These are phyloP conservation scores for Torulaspora maleeae DNA, from an alignment of 805 yeast genomes.

Conservation along the genomic window DNA sequence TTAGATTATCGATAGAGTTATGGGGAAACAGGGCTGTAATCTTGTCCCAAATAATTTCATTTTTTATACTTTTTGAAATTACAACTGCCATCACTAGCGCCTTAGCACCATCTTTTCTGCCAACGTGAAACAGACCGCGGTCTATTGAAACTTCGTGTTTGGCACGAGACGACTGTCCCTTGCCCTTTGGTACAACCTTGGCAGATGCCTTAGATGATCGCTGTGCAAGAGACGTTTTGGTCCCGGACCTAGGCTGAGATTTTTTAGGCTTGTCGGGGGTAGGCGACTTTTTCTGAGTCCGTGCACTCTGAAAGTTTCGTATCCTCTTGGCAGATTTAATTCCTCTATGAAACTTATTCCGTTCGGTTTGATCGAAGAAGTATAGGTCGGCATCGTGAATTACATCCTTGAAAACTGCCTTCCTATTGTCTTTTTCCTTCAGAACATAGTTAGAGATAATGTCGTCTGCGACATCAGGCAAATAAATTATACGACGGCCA, in stretches of 20 bases:
- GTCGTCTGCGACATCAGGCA: constrained; percentile 23
- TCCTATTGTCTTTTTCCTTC: constrained; percentile 30
- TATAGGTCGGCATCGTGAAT: constrained; percentile 32
- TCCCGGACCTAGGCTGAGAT: not conserved
- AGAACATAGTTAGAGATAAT: constrained; percentile 19
- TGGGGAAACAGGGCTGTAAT: constrained; percentile 48
- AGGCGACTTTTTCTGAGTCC: not conserved
- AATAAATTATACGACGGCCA: constrained; percentile 22
- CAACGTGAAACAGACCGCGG: constrained; percentile 21
- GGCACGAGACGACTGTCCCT: not conserved
- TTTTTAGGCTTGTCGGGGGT: not conserved
- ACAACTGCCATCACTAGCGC: constrained; percentile 60
- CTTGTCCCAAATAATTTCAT: constrained; percentile 61
- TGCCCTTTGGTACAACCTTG: not conserved
- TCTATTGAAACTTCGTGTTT: not conserved
- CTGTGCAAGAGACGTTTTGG: not conserved
- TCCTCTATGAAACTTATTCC: constrained; percentile 30
- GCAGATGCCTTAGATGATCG: not conserved
- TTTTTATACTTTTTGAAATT: constrained; percentile 57
- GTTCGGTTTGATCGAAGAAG: constrained; percentile 33
- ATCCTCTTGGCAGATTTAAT: constrained; percentile 33
- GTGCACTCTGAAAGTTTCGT: constrained; percentile 24
- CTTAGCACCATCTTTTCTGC: constrained; percentile 45
- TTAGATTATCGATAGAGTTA: constrained; percentile 42
- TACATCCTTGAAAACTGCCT: constrained; percentile 23